These are phyloP conservation scores for Apiospora kogelbergensis DNA, from an alignment of 2,329 filamentous ascomycete species.

Conservation along the genomic window DNA sequence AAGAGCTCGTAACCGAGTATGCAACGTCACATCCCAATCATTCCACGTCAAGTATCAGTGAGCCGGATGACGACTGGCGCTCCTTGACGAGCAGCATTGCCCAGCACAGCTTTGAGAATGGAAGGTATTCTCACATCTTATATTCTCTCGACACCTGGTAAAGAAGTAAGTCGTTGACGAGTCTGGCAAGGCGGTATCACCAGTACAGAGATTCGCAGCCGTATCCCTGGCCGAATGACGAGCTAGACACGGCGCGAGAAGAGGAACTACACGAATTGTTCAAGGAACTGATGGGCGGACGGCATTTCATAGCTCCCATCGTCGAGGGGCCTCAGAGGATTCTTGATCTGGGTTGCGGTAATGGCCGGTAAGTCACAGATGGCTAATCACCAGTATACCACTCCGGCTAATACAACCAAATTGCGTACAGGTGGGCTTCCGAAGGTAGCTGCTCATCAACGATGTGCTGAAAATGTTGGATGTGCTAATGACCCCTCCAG, in stretches of 20 bases:
- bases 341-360: conserved; percentile 49
- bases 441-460: conserved; percentile 37
- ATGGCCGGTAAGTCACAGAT: neutral
- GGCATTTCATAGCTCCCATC: conserved; percentile 44
- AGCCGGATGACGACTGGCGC: conserved; percentile 9
- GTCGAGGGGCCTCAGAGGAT: conserved; percentile 47
- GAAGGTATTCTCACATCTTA: conserved; percentile 9
- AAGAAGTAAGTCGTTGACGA: conserved; percentile 1
- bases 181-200: conserved; percentile 1
- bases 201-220: neutral
- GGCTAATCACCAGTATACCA: conserved; percentile 32
- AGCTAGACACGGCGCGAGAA: conserved; percentile 49
- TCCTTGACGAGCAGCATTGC: conserved; percentile 13
- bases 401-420: neutral
- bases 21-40: neutral
- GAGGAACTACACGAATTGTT: conserved; percentile 48
- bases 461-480: neutral
- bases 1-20: neutral
- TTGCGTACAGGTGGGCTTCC: conserved; percentile 50
- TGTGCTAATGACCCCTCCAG: conserved; percentile 27
- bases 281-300: conserved; percentile 45
- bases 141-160: neutral
- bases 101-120: conserved; percentile 14
- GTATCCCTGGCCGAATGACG: conserved; percentile 56
- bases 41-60: conserved; percentile 2